Percentiles rank a stretch among this genome's conserved stretches.
Evolutionary conservation across 106 monocot genomes (phyloP).

Genomic region (Dendrobium catenatum): DNA sequence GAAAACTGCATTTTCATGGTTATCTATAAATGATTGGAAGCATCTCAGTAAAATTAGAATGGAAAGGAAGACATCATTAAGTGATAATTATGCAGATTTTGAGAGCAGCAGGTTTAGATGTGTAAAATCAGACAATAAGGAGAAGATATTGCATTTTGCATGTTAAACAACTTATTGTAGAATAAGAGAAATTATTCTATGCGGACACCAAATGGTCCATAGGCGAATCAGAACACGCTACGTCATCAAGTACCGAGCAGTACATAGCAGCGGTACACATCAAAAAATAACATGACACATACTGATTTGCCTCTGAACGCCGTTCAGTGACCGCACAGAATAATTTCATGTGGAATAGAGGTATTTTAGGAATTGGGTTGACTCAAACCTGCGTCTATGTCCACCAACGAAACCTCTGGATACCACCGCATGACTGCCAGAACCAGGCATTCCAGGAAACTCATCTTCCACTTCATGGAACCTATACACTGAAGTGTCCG

Average conservation of each 20-base stretch:
- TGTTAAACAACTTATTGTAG: neutral
- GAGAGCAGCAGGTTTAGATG: neutral
- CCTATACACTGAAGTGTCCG: conserved; percentile 28
- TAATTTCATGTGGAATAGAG: neutral
- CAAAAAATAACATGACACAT: too few species aligned
- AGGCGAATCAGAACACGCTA: too few species aligned
- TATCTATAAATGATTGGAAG: neutral
- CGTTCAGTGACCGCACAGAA: too few species aligned
- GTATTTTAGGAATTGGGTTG: neutral
- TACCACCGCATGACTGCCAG: neutral
- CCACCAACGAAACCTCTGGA: conserved; percentile 8
- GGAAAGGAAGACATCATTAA: neutral
- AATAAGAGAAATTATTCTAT: neutral
- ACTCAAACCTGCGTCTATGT: conserved; percentile 19
- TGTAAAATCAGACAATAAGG: neutral
- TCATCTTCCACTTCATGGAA: conserved; percentile 35
- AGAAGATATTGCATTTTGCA: neutral
- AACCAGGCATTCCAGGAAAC: conserved; percentile 14
- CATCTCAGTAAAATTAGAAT: neutral
- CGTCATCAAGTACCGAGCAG: too few species aligned
- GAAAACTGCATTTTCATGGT: neutral
- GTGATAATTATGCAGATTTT: neutral
- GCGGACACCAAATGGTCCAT: fast-evolving
- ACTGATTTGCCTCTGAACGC: too few species aligned
- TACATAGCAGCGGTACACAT: too few species aligned